Conservation (phyloP, 129 eudicot genomes). For the Artemisia annua region DNA sequence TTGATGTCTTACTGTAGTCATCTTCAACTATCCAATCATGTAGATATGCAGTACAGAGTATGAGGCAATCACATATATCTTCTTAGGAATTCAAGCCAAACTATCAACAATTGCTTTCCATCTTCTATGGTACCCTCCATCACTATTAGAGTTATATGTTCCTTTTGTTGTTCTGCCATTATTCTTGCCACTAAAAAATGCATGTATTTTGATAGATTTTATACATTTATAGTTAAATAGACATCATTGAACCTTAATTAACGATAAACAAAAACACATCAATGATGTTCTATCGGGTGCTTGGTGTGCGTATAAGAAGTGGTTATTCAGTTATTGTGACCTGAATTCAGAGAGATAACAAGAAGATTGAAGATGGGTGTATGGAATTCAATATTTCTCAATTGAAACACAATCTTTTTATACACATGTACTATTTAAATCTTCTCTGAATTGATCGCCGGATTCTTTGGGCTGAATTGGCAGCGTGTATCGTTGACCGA, state of each 20-base stretch:
- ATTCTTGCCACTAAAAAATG: no score
- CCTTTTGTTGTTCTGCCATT: no score
- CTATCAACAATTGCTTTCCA: conserved; percentile 65
- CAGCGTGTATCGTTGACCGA: conserved; percentile 93
- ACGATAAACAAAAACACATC: neutral
- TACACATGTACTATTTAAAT: no score
- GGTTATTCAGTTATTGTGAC: no score
- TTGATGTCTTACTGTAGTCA: neutral
- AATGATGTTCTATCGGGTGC: no score
- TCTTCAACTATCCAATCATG: conserved; percentile 7
- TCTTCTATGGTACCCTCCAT: conserved; percentile 24
- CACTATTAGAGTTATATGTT: neutral
- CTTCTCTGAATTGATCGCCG: neutral
- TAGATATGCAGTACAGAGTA: conserved; percentile 83
- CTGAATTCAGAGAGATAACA: no score
- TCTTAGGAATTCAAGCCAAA: conserved; percentile 76
- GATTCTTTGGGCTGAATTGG: conserved; percentile 98
- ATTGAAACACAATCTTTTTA: no score
- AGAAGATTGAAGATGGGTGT: no score
- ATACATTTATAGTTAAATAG: no score
- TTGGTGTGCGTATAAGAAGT: no score
- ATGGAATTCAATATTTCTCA: no score
- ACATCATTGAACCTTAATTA: neutral
- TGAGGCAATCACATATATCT: conserved; percentile 52
- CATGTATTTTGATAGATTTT: no score